Base-by-base conservation (phyloP, 345 rosid species). In the Carallia brachiata region DNA sequence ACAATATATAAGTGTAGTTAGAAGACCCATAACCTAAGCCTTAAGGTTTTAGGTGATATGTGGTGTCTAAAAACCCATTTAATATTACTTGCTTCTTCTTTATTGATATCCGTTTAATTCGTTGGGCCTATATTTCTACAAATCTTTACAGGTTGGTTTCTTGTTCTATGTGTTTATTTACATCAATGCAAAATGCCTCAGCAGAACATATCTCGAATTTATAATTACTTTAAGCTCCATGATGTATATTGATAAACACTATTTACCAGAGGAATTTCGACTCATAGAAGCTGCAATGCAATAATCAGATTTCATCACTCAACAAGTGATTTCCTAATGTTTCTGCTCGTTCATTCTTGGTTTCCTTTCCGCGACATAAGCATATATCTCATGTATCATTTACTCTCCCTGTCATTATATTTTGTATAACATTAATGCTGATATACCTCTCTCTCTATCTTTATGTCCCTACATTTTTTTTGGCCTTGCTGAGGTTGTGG, bases 251-350 rank as follows among this genome's bases (percentile, higher is more conserved):
- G 91, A 88, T 65, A 85, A 86, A 79, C 79, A 57, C 74, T 97
- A 92, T 73, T 97, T 92, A 6, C 65, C 73, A 2, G 97, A 90
- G 86, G 97, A 94, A 67, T 92, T 90, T 77, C 75, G 97, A 72
- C 97, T 95, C 67, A 83, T 95, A 63, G 93, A 91, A 79, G 94
- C 89, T 57, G 99, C 99, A 76, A 92, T 95, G 99, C 98, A 92
- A 74, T 97, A 95, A 80, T 95, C 98, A 56, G 99, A 57, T 90
- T 97, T 0, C 96, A 95, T 84, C 96, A 92, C 56, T 82, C 98
- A 62, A 95, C 99, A 28, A 97, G 99, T 92, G 23, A 0, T 23
- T 23, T 23, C 23, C 23, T 23, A 23, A 23, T 23, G 23, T 23
- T 23, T 23, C 23, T 23, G 23, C 23, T 0, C 0, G 23, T 23